These are phyloP conservation scores for Cytospora piceicola DNA, from an alignment of 2,329 filamentous ascomycete genomes.

Conservation along the genomic window DNA sequence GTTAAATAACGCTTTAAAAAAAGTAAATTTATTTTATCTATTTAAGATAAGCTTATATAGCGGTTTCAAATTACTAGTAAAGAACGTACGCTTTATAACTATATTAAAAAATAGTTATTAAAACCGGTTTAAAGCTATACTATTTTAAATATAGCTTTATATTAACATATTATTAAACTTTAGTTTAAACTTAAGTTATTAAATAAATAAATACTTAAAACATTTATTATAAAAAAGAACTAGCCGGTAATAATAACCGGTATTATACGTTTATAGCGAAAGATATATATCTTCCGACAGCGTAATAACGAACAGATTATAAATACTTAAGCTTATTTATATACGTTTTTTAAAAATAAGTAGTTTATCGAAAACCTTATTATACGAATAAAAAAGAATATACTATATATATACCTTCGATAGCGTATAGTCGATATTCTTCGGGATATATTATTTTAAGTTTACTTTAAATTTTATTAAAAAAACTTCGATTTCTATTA, in stretches of 20 bases:
- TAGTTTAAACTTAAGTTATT: constrained; percentile 2
- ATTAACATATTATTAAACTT: not conserved
- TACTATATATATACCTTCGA: not conserved
- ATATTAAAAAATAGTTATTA: too few relatives aligned
- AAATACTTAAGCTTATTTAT: constrained; percentile 1
- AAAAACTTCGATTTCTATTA: not conserved
- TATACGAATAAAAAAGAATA: not conserved
- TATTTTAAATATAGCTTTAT: too few relatives aligned
- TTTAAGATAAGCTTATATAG: too few relatives aligned
- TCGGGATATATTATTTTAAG: not conserved
- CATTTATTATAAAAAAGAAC: not conserved
- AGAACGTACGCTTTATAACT: too few relatives aligned
- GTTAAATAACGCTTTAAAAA: too few relatives aligned
- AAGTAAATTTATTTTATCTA: too few relatives aligned
- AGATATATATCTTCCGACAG: not conserved
- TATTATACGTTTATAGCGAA: not conserved
- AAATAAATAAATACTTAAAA: not conserved
- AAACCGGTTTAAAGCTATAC: too few relatives aligned
- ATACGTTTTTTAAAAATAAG: not conserved
- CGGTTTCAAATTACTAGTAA: too few relatives aligned
- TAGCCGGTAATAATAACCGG: not conserved
- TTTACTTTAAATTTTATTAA: not conserved
- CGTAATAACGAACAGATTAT: not conserved
- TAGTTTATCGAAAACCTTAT: constrained; percentile 3
- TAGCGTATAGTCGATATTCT: not conserved